These are phyloP conservation scores for Drechslera avenae DNA, from an alignment of 2,329 filamentous ascomycete species.

Conservation along the genomic window DNA sequence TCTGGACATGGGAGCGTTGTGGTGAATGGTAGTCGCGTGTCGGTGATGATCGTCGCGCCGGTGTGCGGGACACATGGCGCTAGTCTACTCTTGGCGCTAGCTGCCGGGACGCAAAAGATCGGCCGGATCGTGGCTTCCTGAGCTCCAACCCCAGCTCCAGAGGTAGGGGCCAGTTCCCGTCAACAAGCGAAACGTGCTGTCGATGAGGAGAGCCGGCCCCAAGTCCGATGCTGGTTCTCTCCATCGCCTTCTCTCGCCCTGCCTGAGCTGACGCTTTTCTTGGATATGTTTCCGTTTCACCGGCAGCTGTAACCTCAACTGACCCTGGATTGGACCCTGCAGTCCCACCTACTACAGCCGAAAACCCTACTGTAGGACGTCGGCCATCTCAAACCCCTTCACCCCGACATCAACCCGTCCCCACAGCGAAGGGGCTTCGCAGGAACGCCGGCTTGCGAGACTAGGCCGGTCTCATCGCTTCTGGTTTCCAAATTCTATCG, in stretches of 20 bases:
- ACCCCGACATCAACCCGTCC: constrained; percentile 13
- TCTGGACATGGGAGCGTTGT: constrained; percentile 3
- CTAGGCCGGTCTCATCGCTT: no score
- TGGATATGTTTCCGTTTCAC: not conserved
- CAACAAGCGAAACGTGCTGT: constrained; percentile 12
- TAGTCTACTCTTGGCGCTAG: constrained; percentile 26
- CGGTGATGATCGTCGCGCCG: constrained; percentile 19
- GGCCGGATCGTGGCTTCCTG: not conserved
- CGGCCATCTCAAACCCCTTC: constrained; percentile 16
- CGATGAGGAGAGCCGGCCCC: constrained; percentile 33
- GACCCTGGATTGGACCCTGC: constrained; percentile 6
- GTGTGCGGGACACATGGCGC: constrained; percentile 13
- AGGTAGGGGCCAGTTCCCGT: not conserved
- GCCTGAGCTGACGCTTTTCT: constrained; percentile 1
- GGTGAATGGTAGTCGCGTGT: constrained; percentile 11
- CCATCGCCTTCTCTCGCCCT: constrained; percentile 2
- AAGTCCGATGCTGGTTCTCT: constrained; percentile 18
- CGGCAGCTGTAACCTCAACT: constrained; percentile 13
- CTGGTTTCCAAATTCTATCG: not conserved
- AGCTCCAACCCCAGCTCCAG: constrained; percentile 3
- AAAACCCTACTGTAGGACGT: constrained; percentile 3
- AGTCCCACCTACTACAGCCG: not conserved
- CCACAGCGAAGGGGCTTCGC: not conserved
- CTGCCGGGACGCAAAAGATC: constrained; percentile 14
- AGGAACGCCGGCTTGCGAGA: not conserved